Conservation (phyloP, 495 filamentous ascomycete species). For the Recurvomyces mirabilis region DNA sequence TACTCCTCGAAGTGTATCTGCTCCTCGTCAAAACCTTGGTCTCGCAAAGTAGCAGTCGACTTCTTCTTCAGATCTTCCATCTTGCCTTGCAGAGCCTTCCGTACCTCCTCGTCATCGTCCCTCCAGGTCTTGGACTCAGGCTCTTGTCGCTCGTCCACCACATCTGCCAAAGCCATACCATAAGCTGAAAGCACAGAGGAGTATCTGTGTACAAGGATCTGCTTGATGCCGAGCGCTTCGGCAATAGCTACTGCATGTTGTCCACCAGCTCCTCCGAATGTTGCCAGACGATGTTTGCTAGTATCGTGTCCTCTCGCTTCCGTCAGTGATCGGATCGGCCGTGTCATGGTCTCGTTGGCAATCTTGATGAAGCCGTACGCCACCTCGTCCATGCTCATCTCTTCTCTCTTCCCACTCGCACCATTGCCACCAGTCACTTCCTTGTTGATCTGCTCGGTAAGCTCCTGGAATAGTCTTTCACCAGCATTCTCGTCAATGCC, state of each 20-base stretch:
- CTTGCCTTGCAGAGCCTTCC: constrained; percentile 33
- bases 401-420: constrained; percentile 42
- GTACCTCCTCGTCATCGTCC: constrained; percentile 37
- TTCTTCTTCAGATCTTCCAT: constrained; percentile 58
- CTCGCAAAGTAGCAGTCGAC: constrained; percentile 49
- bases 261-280: constrained; percentile 89
- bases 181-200: constrained; percentile 93
- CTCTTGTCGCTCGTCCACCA: constrained; percentile 85
- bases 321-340: constrained; percentile 83
- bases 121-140: constrained; percentile 76
- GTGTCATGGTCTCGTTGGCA: constrained; percentile 90
- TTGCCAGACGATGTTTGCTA: constrained; percentile 76
- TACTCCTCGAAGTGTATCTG: constrained; percentile 77
- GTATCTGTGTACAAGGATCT: constrained; percentile 83
- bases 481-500: constrained; percentile 71
- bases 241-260: constrained; percentile 97
- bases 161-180: constrained; percentile 92
- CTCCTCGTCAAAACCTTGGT: constrained; percentile 63
- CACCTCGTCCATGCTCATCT: constrained; percentile 77
- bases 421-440: constrained; percentile 32
- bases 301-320: constrained; percentile 92
- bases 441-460: constrained; percentile 67
- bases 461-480: constrained; percentile 60
- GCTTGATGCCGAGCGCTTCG: constrained; percentile 70
- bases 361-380: constrained; percentile 86